Conservation (phyloP, 2,329 filamentous ascomycete species). For the Blumeriella jaapii region DNA sequence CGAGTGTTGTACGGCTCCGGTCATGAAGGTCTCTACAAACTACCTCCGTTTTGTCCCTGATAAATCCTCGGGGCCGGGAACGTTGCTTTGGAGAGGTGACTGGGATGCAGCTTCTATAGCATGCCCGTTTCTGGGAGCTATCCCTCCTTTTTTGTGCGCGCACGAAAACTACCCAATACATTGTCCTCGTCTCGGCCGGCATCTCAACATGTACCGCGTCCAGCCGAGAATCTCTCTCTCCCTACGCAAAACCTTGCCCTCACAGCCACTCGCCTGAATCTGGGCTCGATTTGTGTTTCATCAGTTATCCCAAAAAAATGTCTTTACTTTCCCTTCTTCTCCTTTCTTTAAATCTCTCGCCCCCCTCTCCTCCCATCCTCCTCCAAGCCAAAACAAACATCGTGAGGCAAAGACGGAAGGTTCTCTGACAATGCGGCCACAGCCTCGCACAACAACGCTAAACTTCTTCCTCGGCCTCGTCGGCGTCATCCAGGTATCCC, state of each 20-base stretch:
- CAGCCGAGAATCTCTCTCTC: constrained; percentile 82
- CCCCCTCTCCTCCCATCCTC: neutral
- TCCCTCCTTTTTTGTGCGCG: too few species aligned
- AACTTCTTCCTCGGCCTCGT: constrained; percentile 96
- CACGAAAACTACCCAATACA: constrained; percentile 28
- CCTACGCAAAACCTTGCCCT: constrained; percentile 88
- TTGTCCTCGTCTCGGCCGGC: constrained; percentile 90
- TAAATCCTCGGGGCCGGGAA: too few species aligned
- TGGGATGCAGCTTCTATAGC: too few species aligned
- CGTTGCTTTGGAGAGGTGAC: too few species aligned
- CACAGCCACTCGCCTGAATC: constrained; percentile 82
- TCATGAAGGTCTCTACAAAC: constrained; percentile 61
- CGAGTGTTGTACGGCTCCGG: constrained; percentile 67
- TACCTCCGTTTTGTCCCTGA: too few species aligned
- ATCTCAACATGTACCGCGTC: constrained; percentile 87
- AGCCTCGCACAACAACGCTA: constrained; percentile 84
- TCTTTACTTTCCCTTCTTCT: constrained; percentile 49
- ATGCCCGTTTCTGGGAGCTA: too few species aligned
- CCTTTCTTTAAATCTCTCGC: neutral
- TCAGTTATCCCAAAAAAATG: constrained; percentile 92
- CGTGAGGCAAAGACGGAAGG: neutral
- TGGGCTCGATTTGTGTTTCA: constrained; percentile 98
- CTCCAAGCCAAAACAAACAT: too few species aligned
- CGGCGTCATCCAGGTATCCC: constrained; percentile 67
- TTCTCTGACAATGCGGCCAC: neutral